Evolutionary conservation across 768 basidiomycete species (phyloP).

Genomic region (Suillus cothurnatus): DNA sequence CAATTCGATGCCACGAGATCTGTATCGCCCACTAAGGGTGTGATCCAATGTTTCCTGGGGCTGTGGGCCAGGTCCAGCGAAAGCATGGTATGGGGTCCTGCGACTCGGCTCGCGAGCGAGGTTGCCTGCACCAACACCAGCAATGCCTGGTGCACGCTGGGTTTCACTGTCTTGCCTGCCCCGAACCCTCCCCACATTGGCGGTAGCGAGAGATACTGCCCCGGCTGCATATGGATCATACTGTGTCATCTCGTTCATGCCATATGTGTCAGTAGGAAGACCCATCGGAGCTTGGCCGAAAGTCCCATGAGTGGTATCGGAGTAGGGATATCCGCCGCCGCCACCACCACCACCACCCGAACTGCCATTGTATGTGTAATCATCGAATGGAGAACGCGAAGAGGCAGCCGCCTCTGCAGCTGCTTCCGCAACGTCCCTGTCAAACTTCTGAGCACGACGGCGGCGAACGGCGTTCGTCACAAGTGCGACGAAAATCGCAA

Average conservation of each 20-base stretch:
- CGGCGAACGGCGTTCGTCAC: conserved; percentile 59
- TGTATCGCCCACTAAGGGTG: conserved; percentile 20
- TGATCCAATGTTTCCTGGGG: conserved; percentile 20
- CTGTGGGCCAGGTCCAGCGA: conserved; percentile 34
- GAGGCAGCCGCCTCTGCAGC: conserved; percentile 63
- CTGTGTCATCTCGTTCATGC: conserved; percentile 51
- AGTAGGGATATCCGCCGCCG: conserved; percentile 38
- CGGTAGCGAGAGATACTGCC: conserved; percentile 22
- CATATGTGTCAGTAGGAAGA: conserved; percentile 44
- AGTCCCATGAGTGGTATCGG: conserved; percentile 60
- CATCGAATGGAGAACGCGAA: conserved; percentile 53
- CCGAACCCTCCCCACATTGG: conserved; percentile 21
- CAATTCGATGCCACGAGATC: conserved; percentile 24
- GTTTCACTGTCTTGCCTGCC: conserved; percentile 32
- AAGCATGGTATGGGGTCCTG: conserved; percentile 41
- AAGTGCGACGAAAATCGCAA: conserved; percentile 51
- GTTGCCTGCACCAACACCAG: conserved; percentile 37
- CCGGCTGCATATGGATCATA: conserved; percentile 38
- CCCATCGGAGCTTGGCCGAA: conserved; percentile 49
- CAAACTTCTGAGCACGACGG: conserved; percentile 63
- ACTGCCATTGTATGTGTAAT: conserved; percentile 37
- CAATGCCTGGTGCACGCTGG: conserved; percentile 42
- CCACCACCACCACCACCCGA: conserved; percentile 16
- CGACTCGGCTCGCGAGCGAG: conserved; percentile 31
- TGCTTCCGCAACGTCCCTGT: conserved; percentile 73